These are phyloP conservation scores for Tinospora cordifolia DNA, from an alignment of 164 flowering plant genomes.

Conservation along the genomic window DNA sequence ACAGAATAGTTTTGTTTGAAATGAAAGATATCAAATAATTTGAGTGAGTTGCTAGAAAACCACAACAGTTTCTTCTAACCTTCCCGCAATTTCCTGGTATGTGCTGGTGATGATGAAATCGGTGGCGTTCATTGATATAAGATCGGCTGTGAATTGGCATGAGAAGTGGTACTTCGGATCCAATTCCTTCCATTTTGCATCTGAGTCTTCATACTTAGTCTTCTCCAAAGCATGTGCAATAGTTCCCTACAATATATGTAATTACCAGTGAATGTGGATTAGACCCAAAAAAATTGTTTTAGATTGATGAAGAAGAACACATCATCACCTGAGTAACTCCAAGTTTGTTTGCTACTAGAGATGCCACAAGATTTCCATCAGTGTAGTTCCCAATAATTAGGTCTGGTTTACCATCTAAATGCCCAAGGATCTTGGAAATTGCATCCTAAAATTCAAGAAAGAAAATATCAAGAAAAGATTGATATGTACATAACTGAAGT, in stretches of 20 bases:
- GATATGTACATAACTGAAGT: not conserved
- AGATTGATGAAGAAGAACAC: not conserved
- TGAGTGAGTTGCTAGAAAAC: not conserved
- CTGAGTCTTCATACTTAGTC: slow-evolving; percentile 93
- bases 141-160: slow-evolving; percentile 90
- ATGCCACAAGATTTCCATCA: slow-evolving; percentile 88
- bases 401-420: slow-evolving; percentile 83
- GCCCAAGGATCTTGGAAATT: slow-evolving; percentile 50
- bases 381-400: slow-evolving; percentile 87
- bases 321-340: slow-evolving; percentile 62
- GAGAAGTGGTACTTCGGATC: slow-evolving; percentile 89
- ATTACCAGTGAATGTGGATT: not conserved
- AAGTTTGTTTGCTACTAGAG: slow-evolving; percentile 76
- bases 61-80: slow-evolving; percentile 28
- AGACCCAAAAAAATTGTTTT: not conserved
- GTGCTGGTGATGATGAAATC: slow-evolving; percentile 98
- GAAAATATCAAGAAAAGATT: not conserved
- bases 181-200: slow-evolving; percentile 70
- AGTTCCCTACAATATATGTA: slow-evolving; percentile 46
- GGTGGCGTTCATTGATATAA: slow-evolving; percentile 78
- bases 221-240: slow-evolving; percentile 98
- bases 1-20: not conserved
- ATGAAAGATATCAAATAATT: not conserved
- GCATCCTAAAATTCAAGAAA: slow-evolving; percentile 49
- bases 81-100: slow-evolving; percentile 94